phyloP scores from a whole-genome alignment of 331 rosid genomes.

The Stylosanthes scabra region DNA sequence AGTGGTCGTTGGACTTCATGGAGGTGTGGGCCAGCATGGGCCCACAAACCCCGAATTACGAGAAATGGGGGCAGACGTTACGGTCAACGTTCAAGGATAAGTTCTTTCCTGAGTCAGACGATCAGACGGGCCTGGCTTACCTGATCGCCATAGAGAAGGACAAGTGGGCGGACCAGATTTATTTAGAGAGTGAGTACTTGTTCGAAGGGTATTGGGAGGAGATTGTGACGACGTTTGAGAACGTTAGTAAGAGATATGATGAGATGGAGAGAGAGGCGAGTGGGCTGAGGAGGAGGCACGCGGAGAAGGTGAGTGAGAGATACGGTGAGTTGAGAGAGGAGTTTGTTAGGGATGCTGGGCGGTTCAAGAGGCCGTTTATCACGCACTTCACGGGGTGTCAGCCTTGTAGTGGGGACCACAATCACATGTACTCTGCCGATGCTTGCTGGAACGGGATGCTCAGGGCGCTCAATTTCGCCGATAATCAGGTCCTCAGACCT shows the following conservation, averaged over 20 bases:
- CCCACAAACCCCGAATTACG: conserved; percentile 72
- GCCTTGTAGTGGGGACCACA: conserved; percentile 81
- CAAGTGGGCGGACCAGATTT: conserved; percentile 77
- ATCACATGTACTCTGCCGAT: conserved; percentile 61
- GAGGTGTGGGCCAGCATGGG: conserved; percentile 88
- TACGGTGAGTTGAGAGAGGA: conserved; percentile 66
- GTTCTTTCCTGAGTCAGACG: conserved; percentile 86
- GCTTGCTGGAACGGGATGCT: conserved; percentile 88
- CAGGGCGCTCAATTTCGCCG: conserved; percentile 73
- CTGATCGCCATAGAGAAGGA: conserved; percentile 63
- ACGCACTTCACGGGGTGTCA: conserved; percentile 92
- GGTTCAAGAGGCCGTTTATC: conserved; percentile 74
- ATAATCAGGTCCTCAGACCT: conserved; percentile 74
- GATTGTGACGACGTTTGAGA: conserved; percentile 45
- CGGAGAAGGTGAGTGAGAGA: conserved; percentile 68
- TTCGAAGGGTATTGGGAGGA: conserved; percentile 92
- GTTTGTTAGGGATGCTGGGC: conserved; percentile 57
- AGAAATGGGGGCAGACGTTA: conserved; percentile 64
- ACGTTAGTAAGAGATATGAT: conserved; percentile 44
- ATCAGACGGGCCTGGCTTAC: conserved; percentile 89
- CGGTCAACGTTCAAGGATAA: conserved; percentile 73
- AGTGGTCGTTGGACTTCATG: conserved; percentile 84
- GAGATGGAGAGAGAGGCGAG: conserved; percentile 53
- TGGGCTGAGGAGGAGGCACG: conserved; percentile 74
- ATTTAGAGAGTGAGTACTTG: conserved; percentile 65